Base-by-base conservation (phyloP, 441 rosid genomes). In the Codiaeum variegatum region DNA sequence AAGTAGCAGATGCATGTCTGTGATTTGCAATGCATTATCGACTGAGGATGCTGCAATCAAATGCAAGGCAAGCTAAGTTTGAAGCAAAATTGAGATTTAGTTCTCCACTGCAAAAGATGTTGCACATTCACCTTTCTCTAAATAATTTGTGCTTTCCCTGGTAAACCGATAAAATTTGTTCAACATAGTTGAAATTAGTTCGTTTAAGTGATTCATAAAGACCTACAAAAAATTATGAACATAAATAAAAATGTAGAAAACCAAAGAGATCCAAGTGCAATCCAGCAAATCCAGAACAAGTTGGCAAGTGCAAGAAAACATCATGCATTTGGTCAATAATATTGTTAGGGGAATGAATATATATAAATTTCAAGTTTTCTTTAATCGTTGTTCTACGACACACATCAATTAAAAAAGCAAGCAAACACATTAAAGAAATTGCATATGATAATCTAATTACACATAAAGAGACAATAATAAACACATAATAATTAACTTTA, bases 1-100 rank as follows among this genome's bases (percentile, higher is more conserved):
- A 71, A 76, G 72, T 80, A 81, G 85, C 85, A 79, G 85, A 81
- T 84, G 88, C 84, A 74, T 78, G 69, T 82, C 60, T 38, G 72
- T 40, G 36, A 69, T 58, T 73, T 51, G 72, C 74, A 24, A 44
- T 69, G 69, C 62, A 26, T 56, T 29, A n/a, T n/a, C n/a, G n/a
- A n/a, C n/a, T n/a, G n/a, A n/a, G n/a, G n/a, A n/a, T n/a, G 58
- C 52, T 38, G 76, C 28, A 29, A 74, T 73, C 69, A n/a, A n/a
- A n/a, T n/a, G 80, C 76, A 64, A 52, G 74, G 63, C 74, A 52
- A 67, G 73, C 78, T 60, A 68, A 65, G 71, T 28, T 44, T 18
- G 24, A 42, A 76, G 78, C 82, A 83, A 82, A 80, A 79, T 69
- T 81, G 83, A 76, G 71, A 46, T 78, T 66, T 71, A 75, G 73